Conservation (phyloP, 202 grass and related monocot genomes). For the Brachypodium distachyon region DNA sequence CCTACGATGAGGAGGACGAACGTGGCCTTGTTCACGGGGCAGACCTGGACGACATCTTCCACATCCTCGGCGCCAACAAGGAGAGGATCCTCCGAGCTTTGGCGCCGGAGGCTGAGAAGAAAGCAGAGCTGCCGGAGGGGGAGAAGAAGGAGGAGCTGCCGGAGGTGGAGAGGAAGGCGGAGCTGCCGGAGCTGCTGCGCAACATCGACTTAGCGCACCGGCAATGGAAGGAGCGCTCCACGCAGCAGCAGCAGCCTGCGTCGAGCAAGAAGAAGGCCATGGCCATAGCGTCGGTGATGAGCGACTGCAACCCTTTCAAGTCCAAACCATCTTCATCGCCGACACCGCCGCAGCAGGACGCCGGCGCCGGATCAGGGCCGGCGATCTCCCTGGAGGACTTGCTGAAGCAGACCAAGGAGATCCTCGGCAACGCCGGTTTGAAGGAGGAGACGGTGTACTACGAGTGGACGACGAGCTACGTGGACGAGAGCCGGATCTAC, state of each 20-base stretch:
- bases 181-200: background rate
- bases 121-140: background rate
- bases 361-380: no score
- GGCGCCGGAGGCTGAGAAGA: background rate
- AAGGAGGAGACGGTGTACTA: background rate
- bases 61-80: background rate
- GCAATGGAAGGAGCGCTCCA: background rate
- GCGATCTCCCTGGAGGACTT: background rate
- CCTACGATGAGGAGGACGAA: background rate
- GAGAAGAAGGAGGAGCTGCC: background rate
- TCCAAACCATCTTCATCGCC: no score
- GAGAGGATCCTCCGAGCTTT: background rate
- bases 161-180: background rate
- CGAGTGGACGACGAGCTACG: conserved; percentile 57
- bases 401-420: background rate
- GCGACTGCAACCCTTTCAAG: conserved; percentile 30
- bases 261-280: background rate
- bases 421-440: background rate
- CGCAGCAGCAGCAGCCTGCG: background rate
- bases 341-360: no score
- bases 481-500: conserved; percentile 41
- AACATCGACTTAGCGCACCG: background rate
- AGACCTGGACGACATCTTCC: background rate
- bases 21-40: background rate
- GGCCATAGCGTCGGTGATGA: background rate